These are phyloP conservation scores for Metschnikowia rubicola DNA, from an alignment of 805 yeast species.

Conservation along the genomic window DNA sequence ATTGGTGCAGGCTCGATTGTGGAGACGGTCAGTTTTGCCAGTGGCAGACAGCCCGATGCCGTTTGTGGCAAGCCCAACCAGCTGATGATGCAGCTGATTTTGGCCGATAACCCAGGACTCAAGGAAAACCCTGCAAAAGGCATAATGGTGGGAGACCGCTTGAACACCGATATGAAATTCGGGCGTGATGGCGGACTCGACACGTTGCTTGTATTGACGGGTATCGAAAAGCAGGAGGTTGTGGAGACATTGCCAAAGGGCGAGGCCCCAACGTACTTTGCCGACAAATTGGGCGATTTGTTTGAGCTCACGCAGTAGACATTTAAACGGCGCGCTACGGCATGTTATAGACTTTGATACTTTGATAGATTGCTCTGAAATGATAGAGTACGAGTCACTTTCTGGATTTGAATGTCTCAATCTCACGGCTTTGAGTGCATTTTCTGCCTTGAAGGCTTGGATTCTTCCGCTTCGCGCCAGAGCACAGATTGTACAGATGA, in stretches of 20 bases:
- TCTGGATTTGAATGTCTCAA: too few relatives aligned
- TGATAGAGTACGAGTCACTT: too few relatives aligned
- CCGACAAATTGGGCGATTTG: slow-evolving; percentile 73
- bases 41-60: slow-evolving; percentile 81
- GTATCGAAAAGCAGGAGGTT: slow-evolving; percentile 76
- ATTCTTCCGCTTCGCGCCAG: too few relatives aligned
- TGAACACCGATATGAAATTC: slow-evolving; percentile 92
- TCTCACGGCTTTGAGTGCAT: too few relatives aligned
- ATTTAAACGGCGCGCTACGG: background rate
- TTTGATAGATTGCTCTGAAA: background rate
- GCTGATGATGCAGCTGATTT: slow-evolving; percentile 86
- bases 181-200: slow-evolving; percentile 85
- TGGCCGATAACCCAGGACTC: slow-evolving; percentile 50
- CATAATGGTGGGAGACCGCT: slow-evolving; percentile 92
- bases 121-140: slow-evolving; percentile 56
- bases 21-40: slow-evolving; percentile 66
- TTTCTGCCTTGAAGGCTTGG: too few relatives aligned
- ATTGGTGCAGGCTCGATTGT: slow-evolving; percentile 96
- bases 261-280: slow-evolving; percentile 63
- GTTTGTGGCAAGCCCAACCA: slow-evolving; percentile 87
- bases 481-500: too few relatives aligned
- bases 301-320: slow-evolving; percentile 42
- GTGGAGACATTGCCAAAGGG: slow-evolving; percentile 41
- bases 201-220: slow-evolving; percentile 84
- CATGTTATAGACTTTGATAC: background rate